Conservation (phyloP, 2,329 filamentous ascomycete genomes). For the Aplosporella prunicola region DNA sequence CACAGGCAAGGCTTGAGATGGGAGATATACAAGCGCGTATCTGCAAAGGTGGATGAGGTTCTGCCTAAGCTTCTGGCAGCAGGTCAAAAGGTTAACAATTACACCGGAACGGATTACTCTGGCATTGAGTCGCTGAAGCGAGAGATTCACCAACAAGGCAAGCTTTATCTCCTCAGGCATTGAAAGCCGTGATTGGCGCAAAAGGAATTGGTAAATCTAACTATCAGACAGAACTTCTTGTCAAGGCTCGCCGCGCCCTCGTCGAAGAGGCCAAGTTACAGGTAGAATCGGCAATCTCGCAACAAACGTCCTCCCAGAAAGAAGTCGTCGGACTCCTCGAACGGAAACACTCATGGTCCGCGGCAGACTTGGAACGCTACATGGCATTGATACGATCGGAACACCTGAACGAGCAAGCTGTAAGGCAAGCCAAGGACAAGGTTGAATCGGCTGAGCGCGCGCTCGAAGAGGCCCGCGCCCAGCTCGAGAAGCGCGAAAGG, state of each 20-base stretch:
- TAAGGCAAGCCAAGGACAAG: conserved; percentile 59
- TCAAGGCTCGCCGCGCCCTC: conserved; percentile 50
- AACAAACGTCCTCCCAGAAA: conserved; percentile 80
- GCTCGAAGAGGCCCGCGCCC: conserved; percentile 65
- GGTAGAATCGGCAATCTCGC: conserved; percentile 76
- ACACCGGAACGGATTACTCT: conserved; percentile 79
- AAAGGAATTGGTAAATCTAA: conserved; percentile 7
- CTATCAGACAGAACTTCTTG: conserved; percentile 39
- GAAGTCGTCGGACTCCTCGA: conserved; percentile 92
- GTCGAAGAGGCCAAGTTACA: conserved; percentile 63
- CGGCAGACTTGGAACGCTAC: conserved; percentile 83
- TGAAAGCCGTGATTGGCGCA: background rate
- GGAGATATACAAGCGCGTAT: conserved; percentile 52
- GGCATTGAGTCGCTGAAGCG: conserved; percentile 78
- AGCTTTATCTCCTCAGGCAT: conserved; percentile 8
- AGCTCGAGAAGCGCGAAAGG: conserved; percentile 73
- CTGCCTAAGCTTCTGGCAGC: conserved; percentile 78
- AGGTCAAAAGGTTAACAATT: conserved; percentile 80
- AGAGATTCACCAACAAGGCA: conserved; percentile 61
- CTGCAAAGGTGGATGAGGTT: conserved; percentile 74
- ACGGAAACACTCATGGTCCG: conserved; percentile 85
- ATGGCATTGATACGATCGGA: conserved; percentile 85
- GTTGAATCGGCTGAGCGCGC: conserved; percentile 68
- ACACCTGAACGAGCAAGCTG: conserved; percentile 83
- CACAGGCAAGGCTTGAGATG: conserved; percentile 46